These are phyloP conservation scores for Eutypa lata DNA, from an alignment of 2,329 filamentous ascomycete genomes.

Conservation along the genomic window DNA sequence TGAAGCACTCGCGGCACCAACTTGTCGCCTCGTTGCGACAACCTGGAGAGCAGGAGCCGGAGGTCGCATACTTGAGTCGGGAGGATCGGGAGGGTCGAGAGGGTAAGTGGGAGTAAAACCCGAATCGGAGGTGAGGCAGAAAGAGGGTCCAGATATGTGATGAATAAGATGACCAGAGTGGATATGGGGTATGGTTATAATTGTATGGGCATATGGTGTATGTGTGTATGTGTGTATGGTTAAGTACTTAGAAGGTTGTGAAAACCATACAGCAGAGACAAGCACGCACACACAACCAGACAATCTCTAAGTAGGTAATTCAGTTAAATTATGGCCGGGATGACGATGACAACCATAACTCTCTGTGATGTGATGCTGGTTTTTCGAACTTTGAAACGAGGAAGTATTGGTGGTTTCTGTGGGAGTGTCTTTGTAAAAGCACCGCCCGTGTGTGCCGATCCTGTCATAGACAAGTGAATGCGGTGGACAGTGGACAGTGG, in stretches of 20 bases:
- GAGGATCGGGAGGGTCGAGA: background rate
- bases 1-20: conserved; percentile 1
- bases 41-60: conserved; percentile 28
- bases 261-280: too few species aligned
- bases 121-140: background rate
- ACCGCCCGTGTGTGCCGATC: background rate
- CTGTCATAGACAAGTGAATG: background rate
- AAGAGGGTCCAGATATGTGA: background rate
- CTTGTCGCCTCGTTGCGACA: conserved; percentile 22
- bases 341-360: background rate
- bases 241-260: too few species aligned
- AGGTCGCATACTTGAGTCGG: conserved; percentile 17
- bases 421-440: too few species aligned
- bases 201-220: background rate
- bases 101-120: too few species aligned
- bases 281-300: too few species aligned
- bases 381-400: too few species aligned
- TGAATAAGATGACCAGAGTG: too few species aligned
- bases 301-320: too few species aligned
- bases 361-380: background rate
- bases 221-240: too few species aligned
- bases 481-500: too few species aligned
- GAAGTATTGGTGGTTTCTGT: too few species aligned
- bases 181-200: background rate
- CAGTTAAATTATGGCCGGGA: background rate